Evolutionary conservation across 2,329 filamentous ascomycete species (phyloP), one percentile per base, ranked within the genome.

Genomic region (Daldinia sp.): DNA sequence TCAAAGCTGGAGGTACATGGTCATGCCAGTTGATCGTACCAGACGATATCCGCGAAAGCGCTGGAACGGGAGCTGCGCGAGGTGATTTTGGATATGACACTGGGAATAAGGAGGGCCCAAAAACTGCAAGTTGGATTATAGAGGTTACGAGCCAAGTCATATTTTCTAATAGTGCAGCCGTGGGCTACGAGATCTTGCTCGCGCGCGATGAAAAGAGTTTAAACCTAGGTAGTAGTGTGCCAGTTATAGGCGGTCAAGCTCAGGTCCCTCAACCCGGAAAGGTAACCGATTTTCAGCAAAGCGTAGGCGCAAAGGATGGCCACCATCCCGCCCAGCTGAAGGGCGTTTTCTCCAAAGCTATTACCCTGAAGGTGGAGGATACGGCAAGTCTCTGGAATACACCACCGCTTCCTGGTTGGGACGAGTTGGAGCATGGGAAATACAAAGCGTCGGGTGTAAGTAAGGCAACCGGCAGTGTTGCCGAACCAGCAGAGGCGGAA

Each of bases 1-100:
- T 99, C 77, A 98, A 98, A 84, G 94, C 96, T 7, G 96, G 94
- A 33, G 94, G 93, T 6, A 89, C 87, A 51, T 99, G 94, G 92
- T 88, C 90, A 74, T 92, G 93, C 65, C 89, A 90, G 76, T 86
- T 99, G 71, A 85, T 89, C 4, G 90, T 99, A 0, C 95, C 95
- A 0, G 91, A 95, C 61, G 84, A 90, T 70, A 91, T 96, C 67
- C 87, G 93, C 54, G 88, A 91, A 77, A 87, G 83, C 18, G 91
- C 90, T 6, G 81, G 78, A 46, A 80, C 79, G 60, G 84, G 84
- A 57, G 80, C 79, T 39, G 82, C 84, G 42, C 74, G 79, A 57
- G 82, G 82, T 15, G 78, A 82, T 59, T 87, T 88, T 69, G 84
- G 82, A 13, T 80, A 82, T 1, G 79, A 81, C 53, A 83, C 85